Evolutionary conservation across 1,284 basidiomycete species (phyloP), one percentile per base, ranked within the genome.

Genomic region (Ceratobasidium sp.): DNA sequence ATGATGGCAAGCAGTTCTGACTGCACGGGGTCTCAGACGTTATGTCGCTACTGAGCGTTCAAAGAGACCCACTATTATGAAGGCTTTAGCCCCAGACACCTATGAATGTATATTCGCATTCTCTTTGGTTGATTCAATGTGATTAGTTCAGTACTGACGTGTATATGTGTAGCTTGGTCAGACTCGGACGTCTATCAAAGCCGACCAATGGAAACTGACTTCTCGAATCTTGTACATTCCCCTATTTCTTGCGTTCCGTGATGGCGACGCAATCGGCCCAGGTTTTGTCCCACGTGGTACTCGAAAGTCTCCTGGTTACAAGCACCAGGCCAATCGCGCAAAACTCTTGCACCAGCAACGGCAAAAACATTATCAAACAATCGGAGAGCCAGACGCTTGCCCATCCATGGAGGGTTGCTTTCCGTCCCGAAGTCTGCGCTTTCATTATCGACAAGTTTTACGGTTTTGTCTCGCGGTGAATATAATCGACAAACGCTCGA

Each of bases 401-500:
- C 63, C 45, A 6, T 3, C 2, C 19, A 9, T 65, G 15, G 45
- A 65, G 45, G 17, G 29, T 29, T 65, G 45, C 31, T 65, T 48
- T 22, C 14, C 63, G 9, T 65, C 63, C 19, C 45, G 63, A 2
- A 65, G n/a, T 31, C 14, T 65, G 14, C 45, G 24, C 29, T 65
- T 65, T 31, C 63, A 65, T 31, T 65, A 65, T n/a, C 63, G n/a
- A 5, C 63, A 65, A 29, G 45, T 65, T n/a, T 17, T 65, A 17
- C n/a, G 63, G 6, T 65, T 65, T 29, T 65, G 63, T 33, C 22
- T 65, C 19, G 63, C 63, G 2, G 33, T 31, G 5, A 33, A 17
- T 24, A 65, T 48, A 27, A 27, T 65, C 7, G 63, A 65, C 47
- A 65, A 65, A 22, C 45, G 63, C n/a, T 8, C 44, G 1, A 51